A percentile compares a stretch with the other conserved stretches of the same genome.
These are phyloP conservation scores for Aeminium ludgeri DNA, from an alignment of 495 filamentous ascomycete species.

Conservation along the genomic window DNA sequence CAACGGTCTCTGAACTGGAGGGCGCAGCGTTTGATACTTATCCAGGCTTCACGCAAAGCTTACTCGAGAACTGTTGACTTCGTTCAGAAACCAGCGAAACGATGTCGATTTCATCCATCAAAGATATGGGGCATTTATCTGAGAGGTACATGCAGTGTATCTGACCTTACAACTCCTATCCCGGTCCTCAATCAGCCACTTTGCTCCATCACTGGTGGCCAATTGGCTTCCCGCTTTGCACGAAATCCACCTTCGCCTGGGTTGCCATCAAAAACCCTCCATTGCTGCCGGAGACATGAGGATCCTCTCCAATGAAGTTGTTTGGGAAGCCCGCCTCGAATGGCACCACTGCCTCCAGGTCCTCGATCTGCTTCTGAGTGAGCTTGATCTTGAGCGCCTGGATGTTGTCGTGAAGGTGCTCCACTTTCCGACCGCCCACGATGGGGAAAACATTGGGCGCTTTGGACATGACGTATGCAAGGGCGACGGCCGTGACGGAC, in stretches of 20 bases:
- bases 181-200: neutral
- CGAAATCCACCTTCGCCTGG: neutral
- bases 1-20: too few relatives aligned
- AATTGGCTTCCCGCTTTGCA: neutral
- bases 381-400: constrained; percentile 20
- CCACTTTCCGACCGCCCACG: constrained; percentile 48
- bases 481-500: constrained; percentile 32
- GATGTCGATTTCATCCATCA: too few relatives aligned
- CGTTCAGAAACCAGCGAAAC: too few relatives aligned
- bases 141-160: too few relatives aligned
- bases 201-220: neutral
- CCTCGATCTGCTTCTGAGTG: constrained; percentile 36
- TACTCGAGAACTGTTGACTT: too few relatives aligned
- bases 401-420: constrained; percentile 46
- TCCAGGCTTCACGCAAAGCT: too few relatives aligned
- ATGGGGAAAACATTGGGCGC: constrained; percentile 61
- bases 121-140: too few relatives aligned
- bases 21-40: too few relatives aligned
- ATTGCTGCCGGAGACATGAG: neutral
- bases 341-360: constrained; percentile 34
- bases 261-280: neutral
- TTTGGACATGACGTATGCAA: constrained; percentile 61
- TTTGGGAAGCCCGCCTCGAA: constrained; percentile 38
- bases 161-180: too few relatives aligned
- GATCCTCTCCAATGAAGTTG: constrained; percentile 26